phyloP scores from a whole-genome alignment of 2,329 filamentous ascomycete genomes.

The Colletotrichum zoysiae region DNA sequence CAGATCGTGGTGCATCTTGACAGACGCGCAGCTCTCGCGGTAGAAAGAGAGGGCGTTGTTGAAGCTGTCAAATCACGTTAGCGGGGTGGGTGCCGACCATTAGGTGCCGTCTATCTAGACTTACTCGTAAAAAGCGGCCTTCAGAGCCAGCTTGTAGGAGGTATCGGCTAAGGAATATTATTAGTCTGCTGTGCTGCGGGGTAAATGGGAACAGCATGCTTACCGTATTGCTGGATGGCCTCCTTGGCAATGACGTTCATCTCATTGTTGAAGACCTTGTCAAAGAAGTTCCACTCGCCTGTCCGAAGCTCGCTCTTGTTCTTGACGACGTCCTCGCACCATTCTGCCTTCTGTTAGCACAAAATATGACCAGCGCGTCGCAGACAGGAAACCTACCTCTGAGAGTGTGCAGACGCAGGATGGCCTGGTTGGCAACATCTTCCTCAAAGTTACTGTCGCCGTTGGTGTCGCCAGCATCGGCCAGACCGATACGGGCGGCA shows the following conservation, averaged over 20 bases:
- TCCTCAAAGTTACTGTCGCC: conserved; percentile 98
- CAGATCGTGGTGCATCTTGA: conserved; percentile 88
- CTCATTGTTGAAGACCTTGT: conserved; percentile 93
- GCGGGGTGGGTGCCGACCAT: not conserved
- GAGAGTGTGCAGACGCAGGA: conserved; percentile 80
- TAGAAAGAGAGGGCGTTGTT: conserved; percentile 90
- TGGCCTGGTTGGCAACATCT: conserved; percentile 90
- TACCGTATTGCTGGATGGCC: conserved; percentile 78
- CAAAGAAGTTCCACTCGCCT: conserved; percentile 85
- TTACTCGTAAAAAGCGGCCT: conserved; percentile 85
- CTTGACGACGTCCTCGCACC: conserved; percentile 87
- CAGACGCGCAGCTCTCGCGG: conserved; percentile 83
- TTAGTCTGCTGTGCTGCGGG: not conserved
- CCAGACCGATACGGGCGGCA: conserved; percentile 89
- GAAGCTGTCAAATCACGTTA: conserved; percentile 58
- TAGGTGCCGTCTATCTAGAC: not conserved
- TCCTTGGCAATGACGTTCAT: conserved; percentile 87
- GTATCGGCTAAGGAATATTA: conserved; percentile 29
- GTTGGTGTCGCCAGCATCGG: conserved; percentile 93
- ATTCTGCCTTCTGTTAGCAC: conserved; percentile 68
- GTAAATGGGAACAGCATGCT: not conserved
- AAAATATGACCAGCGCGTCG: not conserved
- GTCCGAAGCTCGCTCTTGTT: conserved; percentile 79
- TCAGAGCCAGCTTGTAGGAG: conserved; percentile 78
- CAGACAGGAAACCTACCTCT: conserved; percentile 32